phyloP scores from a whole-genome alignment of 1,284 basidiomycete species.

The Cutaneotrichosporon sp. region DNA sequence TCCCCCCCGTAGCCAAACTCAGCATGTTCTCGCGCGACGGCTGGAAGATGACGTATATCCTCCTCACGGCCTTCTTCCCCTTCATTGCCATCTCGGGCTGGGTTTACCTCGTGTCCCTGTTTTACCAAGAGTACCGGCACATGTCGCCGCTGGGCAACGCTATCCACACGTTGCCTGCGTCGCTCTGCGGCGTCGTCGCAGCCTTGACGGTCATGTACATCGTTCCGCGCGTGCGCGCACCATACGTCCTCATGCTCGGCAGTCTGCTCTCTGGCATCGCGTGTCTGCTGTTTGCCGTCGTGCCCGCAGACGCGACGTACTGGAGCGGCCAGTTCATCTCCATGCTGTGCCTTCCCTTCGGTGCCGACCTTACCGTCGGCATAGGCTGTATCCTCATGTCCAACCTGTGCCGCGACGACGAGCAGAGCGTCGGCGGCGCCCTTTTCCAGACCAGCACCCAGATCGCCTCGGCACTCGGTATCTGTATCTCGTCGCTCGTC shows the following conservation, averaged over 20 bases:
- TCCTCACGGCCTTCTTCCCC: constrained; percentile 25
- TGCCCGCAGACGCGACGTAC: constrained; percentile 23
- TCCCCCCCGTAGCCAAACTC: constrained; percentile 29
- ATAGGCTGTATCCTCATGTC: constrained; percentile 36
- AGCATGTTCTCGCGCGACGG: constrained; percentile 24
- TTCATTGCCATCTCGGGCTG: constrained; percentile 25
- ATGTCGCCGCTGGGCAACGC: constrained; percentile 21
- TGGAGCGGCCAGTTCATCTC: constrained; percentile 35
- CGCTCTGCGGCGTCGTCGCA: constrained; percentile 29
- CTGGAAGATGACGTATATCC: constrained; percentile 23
- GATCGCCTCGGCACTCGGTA: constrained; percentile 27
- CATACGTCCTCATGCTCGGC: constrained; percentile 27
- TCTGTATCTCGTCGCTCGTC: constrained; percentile 24
- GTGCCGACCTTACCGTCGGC: constrained; percentile 32
- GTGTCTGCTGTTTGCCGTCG: constrained; percentile 31
- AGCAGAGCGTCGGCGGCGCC: constrained; percentile 34
- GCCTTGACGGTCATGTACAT: constrained; percentile 24
- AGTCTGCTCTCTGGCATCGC: constrained; percentile 23
- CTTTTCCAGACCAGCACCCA: constrained; percentile 32
- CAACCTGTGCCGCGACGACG: constrained; percentile 30
- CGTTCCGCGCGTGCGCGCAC: constrained; percentile 26
- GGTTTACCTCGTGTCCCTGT: constrained; percentile 27
- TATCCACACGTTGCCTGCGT: constrained; percentile 21
- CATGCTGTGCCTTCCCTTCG: constrained; percentile 29
- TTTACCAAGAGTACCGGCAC: constrained; percentile 24